phyloP scores from a whole-genome alignment of 257 asterid genomes.

The Thymus mandschuricus region DNA sequence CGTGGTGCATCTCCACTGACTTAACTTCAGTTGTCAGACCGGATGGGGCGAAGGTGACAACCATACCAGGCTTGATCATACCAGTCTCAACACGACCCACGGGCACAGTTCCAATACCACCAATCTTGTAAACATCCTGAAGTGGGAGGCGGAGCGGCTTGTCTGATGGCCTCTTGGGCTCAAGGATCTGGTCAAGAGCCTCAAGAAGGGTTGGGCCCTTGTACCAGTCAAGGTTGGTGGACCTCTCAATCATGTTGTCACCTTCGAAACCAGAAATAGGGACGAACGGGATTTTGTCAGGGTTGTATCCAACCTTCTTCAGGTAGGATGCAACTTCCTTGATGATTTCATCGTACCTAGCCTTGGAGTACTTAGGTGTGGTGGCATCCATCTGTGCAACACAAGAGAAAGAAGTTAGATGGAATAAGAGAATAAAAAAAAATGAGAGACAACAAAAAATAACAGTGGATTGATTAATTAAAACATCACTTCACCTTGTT shows the following conservation, averaged over 20 bases:
- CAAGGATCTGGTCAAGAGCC: slow-evolving; percentile 53
- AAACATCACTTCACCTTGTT: too few species aligned
- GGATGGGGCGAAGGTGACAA: slow-evolving; percentile 74
- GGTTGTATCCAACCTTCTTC: slow-evolving; percentile 74
- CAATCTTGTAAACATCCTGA: slow-evolving; percentile 88
- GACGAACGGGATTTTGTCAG: slow-evolving; percentile 63
- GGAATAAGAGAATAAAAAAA: too few species aligned
- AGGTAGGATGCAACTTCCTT: slow-evolving; percentile 81
- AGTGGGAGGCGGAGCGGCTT: slow-evolving; percentile 84
- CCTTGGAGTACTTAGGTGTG: slow-evolving; percentile 80
- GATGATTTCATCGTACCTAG: slow-evolving; percentile 72
- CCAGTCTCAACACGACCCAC: slow-evolving; percentile 63
- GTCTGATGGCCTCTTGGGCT: slow-evolving; percentile 88
- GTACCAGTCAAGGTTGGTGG: slow-evolving; percentile 71
- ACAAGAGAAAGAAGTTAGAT: too few species aligned
- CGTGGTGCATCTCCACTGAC: slow-evolving; percentile 91
- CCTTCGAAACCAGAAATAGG: slow-evolving; percentile 73
- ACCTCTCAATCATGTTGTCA: slow-evolving; percentile 65
- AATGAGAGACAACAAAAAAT: too few species aligned
- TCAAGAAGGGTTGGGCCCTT: slow-evolving; percentile 71
- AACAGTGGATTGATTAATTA: too few species aligned
- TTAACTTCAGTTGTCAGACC: slow-evolving; percentile 87
- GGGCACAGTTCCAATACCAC: slow-evolving; percentile 75
- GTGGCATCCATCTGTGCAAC: slow-evolving; percentile 76
- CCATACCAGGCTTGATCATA: slow-evolving; percentile 69